Conservation (phyloP, 345 rosid species). For the Sisymbrium altissimum region DNA sequence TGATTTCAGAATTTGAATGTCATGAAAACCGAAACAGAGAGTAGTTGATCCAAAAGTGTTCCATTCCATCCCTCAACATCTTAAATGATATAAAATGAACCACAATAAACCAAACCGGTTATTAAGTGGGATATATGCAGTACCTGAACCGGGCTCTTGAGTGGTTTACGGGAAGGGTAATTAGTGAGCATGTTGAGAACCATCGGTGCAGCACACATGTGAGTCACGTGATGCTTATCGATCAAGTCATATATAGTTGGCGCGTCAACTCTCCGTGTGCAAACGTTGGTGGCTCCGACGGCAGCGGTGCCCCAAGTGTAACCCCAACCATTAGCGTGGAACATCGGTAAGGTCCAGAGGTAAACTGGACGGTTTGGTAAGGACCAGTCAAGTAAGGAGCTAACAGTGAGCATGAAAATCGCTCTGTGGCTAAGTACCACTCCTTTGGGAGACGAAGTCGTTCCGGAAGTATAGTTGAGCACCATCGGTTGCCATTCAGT, state of each 20-base stretch:
- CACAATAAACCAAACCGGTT: neutral
- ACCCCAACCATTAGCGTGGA: conserved; percentile 69
- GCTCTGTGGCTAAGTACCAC: conserved; percentile 60
- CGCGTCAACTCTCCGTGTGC: conserved; percentile 53
- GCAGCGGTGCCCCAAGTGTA: conserved; percentile 65
- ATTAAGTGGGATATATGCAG: neutral
- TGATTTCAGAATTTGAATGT: neutral
- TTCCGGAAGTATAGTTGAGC: conserved; percentile 68
- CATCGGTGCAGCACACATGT: conserved; percentile 69
- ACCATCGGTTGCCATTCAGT: conserved; percentile 63
- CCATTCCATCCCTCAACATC: neutral
- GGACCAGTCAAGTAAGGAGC: conserved; percentile 44
- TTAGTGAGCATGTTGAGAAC: conserved; percentile 62
- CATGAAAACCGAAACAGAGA: neutral
- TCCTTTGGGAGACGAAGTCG: conserved; percentile 64
- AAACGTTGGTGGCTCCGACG: conserved; percentile 60
- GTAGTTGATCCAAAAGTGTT: neutral
- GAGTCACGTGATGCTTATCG: conserved; percentile 48
- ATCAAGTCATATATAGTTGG: conserved; percentile 41
- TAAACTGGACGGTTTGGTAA: conserved; percentile 46
- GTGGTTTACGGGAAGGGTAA: conserved; percentile 20
- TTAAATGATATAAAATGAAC: neutral
- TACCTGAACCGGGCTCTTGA: conserved; percentile 42
- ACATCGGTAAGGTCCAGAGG: conserved; percentile 66
- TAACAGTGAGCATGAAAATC: conserved; percentile 40